Base-by-base conservation (phyloP, 2,329 filamentous ascomycete species). In the Coleophoma eucalyptorum region DNA sequence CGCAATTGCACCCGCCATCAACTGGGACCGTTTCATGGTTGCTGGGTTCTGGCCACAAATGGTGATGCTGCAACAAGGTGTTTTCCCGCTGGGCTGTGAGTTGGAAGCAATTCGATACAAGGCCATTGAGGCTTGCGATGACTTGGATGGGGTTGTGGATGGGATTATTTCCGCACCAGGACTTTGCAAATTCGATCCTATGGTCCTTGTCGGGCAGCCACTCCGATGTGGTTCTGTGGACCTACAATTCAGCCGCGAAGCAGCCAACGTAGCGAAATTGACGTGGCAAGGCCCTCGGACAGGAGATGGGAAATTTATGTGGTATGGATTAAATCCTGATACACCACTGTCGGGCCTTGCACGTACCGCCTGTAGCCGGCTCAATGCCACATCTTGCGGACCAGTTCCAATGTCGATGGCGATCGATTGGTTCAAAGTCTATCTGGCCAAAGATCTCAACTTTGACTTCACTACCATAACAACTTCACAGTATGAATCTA, bases 1-100 rank as follows among this genome's bases (percentile, higher is more conserved):
- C 6, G 67, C 69, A 11, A 53, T 53, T 2, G 64, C 68, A 4
- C 69, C 70, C 7, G 69, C 68, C 1, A 62, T 72, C 47, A 66
- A 70, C 46, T 51, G 42, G 52, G 33, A 21, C 12, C 31, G 20
- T 8, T 47, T 48, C 12, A 12, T 47, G 5, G 18, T 48, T 11
- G 46, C 44, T 8, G 21, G 44, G 4, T 40, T 45, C 12, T 57
- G 51, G 52, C 34, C 45, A 3, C 48, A 51, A 21, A 31, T 57
- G n/a, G 38, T 57, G 3, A 56, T 58, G 54, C 51, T 49, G 12
- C 15, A 45, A 12, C 16, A 31, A 11, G 34, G 40, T 16, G 18
- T 42, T 11, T 54, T 46, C 31, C 53, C 53, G 7, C 18, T 26
- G 12, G 5, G 7, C 4, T 58, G 56, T 38, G 54, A 53, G n/a